Conservation (phyloP, 176 grass and related monocot genomes). For the Hsuehochloa calcarea region DNA sequence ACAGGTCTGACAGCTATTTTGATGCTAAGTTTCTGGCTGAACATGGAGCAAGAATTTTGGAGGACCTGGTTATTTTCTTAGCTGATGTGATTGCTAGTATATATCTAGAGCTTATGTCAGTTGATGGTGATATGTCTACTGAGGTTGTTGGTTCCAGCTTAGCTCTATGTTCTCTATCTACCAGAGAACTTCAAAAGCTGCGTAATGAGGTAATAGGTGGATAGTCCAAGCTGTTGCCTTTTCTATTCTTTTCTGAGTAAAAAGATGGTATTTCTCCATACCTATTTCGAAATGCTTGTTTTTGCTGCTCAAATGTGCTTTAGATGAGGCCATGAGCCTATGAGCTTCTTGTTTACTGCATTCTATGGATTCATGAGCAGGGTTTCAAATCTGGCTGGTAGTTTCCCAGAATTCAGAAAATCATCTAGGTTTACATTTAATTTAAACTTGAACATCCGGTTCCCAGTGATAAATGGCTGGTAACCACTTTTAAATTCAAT, state of each 20-base stretch:
- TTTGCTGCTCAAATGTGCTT: background rate
- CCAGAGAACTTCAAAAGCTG: constrained; percentile 80
- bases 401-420: background rate
- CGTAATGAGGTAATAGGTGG: constrained; percentile 77
- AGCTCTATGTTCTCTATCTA: constrained; percentile 78
- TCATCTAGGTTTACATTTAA: background rate
- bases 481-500: background rate
- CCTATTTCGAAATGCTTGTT: background rate
- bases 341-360: background rate
- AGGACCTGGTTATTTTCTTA: constrained; percentile 89
- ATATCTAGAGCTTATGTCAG: constrained; percentile 87
- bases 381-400: background rate
- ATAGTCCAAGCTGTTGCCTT: background rate
- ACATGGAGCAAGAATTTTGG: constrained; percentile 71
- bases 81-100: constrained; percentile 77
- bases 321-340: background rate
- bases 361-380: background rate
- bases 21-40: constrained; percentile 59
- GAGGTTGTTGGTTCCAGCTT: constrained; percentile 62
- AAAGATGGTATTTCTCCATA: background rate
- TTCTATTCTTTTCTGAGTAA: background rate
- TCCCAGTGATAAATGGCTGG: background rate
- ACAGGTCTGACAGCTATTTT: constrained; percentile 67
- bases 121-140: constrained; percentile 71
- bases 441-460: background rate